Conservation (phyloP, 805 yeast species). For the Myxozyma geophila region DNA sequence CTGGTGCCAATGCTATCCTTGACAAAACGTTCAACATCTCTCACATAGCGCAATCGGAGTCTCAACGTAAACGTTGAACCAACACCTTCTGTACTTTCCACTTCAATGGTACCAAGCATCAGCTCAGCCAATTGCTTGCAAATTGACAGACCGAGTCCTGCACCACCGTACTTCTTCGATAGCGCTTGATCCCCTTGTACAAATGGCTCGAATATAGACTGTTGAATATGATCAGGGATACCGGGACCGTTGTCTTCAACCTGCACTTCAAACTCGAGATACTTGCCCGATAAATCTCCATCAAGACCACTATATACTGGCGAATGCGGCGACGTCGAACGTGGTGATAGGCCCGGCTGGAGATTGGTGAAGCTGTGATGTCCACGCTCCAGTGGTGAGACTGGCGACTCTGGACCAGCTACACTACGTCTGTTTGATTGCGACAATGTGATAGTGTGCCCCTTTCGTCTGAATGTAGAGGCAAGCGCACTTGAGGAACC, state of each 20-base stretch:
- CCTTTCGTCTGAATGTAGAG: constrained; percentile 15
- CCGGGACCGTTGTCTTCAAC: constrained; percentile 96
- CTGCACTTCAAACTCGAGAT: constrained; percentile 68
- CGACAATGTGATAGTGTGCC: constrained; percentile 11
- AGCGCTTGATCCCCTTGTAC: constrained; percentile 96
- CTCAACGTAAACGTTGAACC: constrained; percentile 76
- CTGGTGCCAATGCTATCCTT: background rate
- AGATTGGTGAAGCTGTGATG: background rate
- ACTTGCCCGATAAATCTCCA: constrained; percentile 45
- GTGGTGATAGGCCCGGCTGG: background rate
- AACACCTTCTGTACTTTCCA: constrained; percentile 73
- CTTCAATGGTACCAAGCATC: constrained; percentile 84
- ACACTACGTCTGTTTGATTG: constrained; percentile 1
- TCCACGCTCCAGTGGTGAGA: background rate
- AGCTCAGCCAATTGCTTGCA: constrained; percentile 87
- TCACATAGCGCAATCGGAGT: constrained; percentile 56
- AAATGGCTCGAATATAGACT: constrained; percentile 91
- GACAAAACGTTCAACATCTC: background rate
- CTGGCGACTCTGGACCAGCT: constrained; percentile 3
- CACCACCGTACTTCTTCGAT: constrained; percentile 91
- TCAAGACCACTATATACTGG: background rate
- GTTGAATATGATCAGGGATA: constrained; percentile 78
- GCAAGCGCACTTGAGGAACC: constrained; percentile 2
- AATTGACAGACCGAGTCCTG: constrained; percentile 88
- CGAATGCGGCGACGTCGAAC: constrained; percentile 10